Evolutionary conservation across 2,329 filamentous ascomycete genomes (phyloP).

Genomic region (Trematosphaeria pertusa): DNA sequence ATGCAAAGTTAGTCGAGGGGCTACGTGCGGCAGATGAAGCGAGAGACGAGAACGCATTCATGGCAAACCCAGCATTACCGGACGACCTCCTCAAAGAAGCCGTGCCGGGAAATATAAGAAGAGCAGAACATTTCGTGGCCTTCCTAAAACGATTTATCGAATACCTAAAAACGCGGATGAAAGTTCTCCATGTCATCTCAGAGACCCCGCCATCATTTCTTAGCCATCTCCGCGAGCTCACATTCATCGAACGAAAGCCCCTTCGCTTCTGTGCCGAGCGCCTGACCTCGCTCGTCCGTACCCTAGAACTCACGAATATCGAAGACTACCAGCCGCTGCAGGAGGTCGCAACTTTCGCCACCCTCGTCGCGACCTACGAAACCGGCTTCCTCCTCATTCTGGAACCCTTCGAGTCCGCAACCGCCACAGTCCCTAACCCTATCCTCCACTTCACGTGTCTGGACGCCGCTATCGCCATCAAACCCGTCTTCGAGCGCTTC

Average conservation of each 20-base stretch:
- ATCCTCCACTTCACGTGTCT: constrained; percentile 97
- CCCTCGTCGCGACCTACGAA: constrained; percentile 93
- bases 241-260: constrained; percentile 97
- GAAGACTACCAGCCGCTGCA: constrained; percentile 97
- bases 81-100: constrained; percentile 95
- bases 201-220: constrained; percentile 96
- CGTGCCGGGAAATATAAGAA: constrained; percentile 92
- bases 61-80: constrained; percentile 92
- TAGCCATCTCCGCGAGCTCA: constrained; percentile 90
- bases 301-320: constrained; percentile 94
- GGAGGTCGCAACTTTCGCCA: constrained; percentile 97
- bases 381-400: constrained; percentile 94
- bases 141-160: constrained; percentile 98
- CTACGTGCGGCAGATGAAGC: constrained; percentile 87
- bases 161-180: constrained; percentile 98
- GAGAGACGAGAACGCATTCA: constrained; percentile 92
- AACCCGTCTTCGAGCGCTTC: constrained; percentile 96
- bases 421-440: constrained; percentile 93
- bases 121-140: constrained; percentile 93
- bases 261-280: constrained; percentile 93
- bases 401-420: constrained; percentile 96
- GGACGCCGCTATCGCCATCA: constrained; percentile 97
- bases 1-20: constrained; percentile 92
- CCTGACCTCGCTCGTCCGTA: constrained; percentile 90
- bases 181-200: constrained; percentile 95